A percentile compares a stretch with the other conserved stretches of the same genome.
These are phyloP conservation scores for Chlorella vulgaris DNA, from an alignment of 139 green algal genomes.

Conservation along the genomic window DNA sequence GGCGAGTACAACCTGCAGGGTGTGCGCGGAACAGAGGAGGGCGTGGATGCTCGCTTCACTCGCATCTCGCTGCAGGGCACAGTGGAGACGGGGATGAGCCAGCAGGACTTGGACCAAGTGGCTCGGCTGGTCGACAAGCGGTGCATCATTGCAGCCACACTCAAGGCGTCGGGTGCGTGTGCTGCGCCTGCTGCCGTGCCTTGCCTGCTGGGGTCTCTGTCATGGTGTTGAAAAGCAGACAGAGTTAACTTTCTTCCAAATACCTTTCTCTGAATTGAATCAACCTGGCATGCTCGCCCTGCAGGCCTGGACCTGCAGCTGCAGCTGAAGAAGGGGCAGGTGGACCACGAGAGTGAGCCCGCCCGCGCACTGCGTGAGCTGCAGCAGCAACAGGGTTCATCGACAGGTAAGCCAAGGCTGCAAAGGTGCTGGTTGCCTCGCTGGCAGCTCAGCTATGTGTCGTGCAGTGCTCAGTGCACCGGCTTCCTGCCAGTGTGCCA, in stretches of 20 bases:
- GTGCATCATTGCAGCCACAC: slow-evolving; percentile 35
- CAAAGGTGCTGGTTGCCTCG: too few species aligned
- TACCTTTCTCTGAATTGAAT: too few species aligned
- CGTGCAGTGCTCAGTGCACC: neutral
- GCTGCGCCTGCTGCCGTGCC: neutral
- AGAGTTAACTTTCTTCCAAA: too few species aligned
- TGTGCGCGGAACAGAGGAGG: slow-evolving; percentile 13
- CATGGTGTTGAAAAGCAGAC: too few species aligned
- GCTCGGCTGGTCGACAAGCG: slow-evolving; percentile 16
- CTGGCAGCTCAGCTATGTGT: neutral
- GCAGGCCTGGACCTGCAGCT: slow-evolving; percentile 35
- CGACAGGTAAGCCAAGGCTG: neutral
- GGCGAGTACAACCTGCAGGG: slow-evolving; percentile 39
- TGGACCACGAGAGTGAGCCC: slow-evolving; percentile 35
- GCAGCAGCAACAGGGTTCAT: neutral
- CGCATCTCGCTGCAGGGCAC: slow-evolving; percentile 19
- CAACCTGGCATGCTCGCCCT: neutral
- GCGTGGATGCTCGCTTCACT: slow-evolving; percentile 17
- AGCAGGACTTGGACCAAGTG: slow-evolving; percentile 26
- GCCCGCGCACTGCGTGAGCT: slow-evolving; percentile 39
- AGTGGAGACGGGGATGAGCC: slow-evolving; percentile 7
- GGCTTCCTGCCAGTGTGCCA: neutral
- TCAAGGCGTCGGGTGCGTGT: slow-evolving; percentile 21
- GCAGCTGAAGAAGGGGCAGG: slow-evolving; percentile 28
- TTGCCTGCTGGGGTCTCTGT: neutral